phyloP scores from a whole-genome alignment of 164 flowering plant species.

The Brasenia schreberi region DNA sequence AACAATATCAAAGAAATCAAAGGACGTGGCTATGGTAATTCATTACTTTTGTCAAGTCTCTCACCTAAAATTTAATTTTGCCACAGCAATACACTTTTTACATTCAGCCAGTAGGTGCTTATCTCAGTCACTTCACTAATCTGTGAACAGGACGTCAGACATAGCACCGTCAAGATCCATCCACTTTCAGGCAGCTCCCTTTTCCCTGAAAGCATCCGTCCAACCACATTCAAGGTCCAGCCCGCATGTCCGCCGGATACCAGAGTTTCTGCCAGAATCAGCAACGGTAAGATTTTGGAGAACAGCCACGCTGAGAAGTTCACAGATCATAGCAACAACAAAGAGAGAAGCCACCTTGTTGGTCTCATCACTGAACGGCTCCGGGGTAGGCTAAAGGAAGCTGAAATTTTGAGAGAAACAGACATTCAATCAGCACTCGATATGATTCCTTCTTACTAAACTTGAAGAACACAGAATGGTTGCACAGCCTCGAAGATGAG shows the following conservation, averaged over 20 bases:
- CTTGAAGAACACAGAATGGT: slow-evolving; percentile 75
- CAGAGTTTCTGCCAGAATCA: slow-evolving; percentile 16
- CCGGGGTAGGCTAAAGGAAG: background rate
- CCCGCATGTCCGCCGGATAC: slow-evolving; percentile 19
- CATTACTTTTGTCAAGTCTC: background rate
- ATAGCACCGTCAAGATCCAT: slow-evolving; percentile 42
- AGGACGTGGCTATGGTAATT: slow-evolving; percentile 92
- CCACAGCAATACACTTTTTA: background rate
- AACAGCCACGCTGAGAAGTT: slow-evolving; percentile 16
- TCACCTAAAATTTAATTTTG: too few relatives aligned
- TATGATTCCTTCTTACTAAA: slow-evolving; percentile 78
- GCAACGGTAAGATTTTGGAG: slow-evolving; percentile 27
- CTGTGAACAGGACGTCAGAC: slow-evolving; percentile 50
- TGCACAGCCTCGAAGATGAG: slow-evolving; percentile 60
- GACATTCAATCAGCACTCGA: slow-evolving; percentile 81
- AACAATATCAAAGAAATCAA: slow-evolving; percentile 79
- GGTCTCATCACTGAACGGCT: slow-evolving; percentile 5
- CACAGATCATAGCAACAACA: background rate
- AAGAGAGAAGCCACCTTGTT: slow-evolving; percentile 15
- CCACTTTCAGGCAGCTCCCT: slow-evolving; percentile 46
- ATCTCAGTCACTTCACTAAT: background rate
- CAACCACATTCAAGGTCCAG: slow-evolving; percentile 36
- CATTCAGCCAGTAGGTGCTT: background rate
- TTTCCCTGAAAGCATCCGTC: slow-evolving; percentile 84
- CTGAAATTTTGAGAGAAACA: slow-evolving; percentile 34